Evolutionary conservation across 2,329 filamentous ascomycete species (phyloP), one percentile per base, ranked within the genome.

Genomic region (Venturia aucupariae): DNA sequence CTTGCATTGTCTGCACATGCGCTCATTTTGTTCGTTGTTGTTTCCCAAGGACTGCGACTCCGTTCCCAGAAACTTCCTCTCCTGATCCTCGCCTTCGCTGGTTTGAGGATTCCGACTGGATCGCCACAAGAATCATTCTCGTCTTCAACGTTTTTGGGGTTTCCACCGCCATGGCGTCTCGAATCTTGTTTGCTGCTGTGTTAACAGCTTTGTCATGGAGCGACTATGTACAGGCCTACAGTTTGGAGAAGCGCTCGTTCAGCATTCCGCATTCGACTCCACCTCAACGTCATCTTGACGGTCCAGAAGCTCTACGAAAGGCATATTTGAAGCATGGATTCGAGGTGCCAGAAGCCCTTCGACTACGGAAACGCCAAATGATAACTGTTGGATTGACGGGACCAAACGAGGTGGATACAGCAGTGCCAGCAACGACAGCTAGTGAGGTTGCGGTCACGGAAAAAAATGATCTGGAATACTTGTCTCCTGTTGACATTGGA

Each of bases 401-500:
- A 24, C 60, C 60, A 8, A 39, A 44, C 19, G 46, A 41, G 11
- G n/a, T 64, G 44, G 30, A 32, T 57, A n/a, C 44, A 17, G 30
- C 54, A 11, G 30, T 39, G 70, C 38, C 51, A 19, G 30, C 54
- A 24, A 46, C 63, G 70, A 79, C 74, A 38, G 87, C 87, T 57
- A 75, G 81, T 51, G 89, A 90, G 63, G 77, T 83, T 38, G 86
- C 87, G 62, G 86, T 83, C 32, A 84, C 86, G 15, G 84, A 86
- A 67, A 75, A 81, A 55, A 84, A 86, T 68, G 88, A 89, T 70
- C 79, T 83, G 60, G 85, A 90, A 65, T 92, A 90, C 70, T 80
- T 92, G 17, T 83, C 86, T 0, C 86, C 86, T 0, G 85, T 90
- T 62, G 81, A 73, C n/a, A 82, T 91, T 67, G 88, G 88, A 65